Evolutionary conservation across 169 alveolate genomes (phyloP).

Genomic region (Amoebophrya sp.): DNA sequence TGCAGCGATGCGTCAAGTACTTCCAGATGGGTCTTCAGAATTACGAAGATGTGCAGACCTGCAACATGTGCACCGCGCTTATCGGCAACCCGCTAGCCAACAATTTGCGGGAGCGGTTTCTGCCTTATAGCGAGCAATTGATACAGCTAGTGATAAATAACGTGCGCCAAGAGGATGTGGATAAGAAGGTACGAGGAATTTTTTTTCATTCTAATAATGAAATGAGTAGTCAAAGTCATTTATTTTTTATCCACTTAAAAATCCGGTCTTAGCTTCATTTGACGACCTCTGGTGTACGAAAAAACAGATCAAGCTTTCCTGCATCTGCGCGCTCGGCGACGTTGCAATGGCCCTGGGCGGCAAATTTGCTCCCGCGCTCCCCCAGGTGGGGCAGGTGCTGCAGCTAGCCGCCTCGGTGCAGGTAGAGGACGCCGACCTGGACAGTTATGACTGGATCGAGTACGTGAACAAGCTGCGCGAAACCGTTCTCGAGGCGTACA

Average conservation of each 20-base stretch:
- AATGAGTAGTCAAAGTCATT: no score
- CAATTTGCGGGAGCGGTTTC: background rate
- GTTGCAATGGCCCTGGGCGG: background rate
- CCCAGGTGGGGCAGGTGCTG: background rate
- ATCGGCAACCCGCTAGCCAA: background rate
- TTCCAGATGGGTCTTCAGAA: background rate
- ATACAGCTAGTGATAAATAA: background rate
- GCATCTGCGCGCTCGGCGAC: background rate
- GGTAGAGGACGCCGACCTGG: background rate
- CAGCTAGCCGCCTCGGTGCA: background rate
- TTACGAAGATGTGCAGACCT: constrained; percentile 2
- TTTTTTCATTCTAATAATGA: no score
- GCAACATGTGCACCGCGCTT: background rate
- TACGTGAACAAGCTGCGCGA: constrained; percentile 3
- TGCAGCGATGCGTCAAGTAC: background rate
- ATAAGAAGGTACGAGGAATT: background rate
- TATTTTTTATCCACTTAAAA: no score
- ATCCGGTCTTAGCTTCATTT: no score
- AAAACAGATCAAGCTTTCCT: constrained; percentile 8
- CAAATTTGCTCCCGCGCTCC: background rate
- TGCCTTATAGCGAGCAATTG: background rate
- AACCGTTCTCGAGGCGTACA: constrained; percentile 8
- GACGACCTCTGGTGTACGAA: no score
- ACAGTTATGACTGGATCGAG: background rate
- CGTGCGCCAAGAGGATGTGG: background rate